Evolutionary conservation across 2,329 filamentous ascomycete species (phyloP).

Genomic region (Colletotrichum liriopes): DNA sequence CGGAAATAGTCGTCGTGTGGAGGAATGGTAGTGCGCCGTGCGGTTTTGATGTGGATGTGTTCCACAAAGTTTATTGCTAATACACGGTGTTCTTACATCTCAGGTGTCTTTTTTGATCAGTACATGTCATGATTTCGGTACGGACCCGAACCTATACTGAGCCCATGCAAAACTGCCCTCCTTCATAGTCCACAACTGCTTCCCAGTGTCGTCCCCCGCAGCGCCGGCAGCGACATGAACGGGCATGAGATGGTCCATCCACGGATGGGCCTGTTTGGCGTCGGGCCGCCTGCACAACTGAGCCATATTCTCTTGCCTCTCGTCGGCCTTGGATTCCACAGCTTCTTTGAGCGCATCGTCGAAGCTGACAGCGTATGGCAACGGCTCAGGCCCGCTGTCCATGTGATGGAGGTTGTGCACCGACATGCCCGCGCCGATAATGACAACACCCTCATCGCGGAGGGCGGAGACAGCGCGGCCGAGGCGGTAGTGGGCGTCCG

Average conservation of each 20-base stretch:
- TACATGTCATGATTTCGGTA: slow-evolving; percentile 1
- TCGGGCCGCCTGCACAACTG: slow-evolving; percentile 59
- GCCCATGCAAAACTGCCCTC: slow-evolving; percentile 63
- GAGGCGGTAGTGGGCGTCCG: slow-evolving; percentile 76
- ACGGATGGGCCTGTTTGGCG: slow-evolving; percentile 64
- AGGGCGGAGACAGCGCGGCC: slow-evolving; percentile 77
- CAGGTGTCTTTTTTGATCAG: neutral
- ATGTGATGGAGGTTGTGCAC: slow-evolving; percentile 78
- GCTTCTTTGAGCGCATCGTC: slow-evolving; percentile 66
- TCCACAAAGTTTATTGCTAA: slow-evolving; percentile 6
- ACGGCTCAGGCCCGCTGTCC: slow-evolving; percentile 57
- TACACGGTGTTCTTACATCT: neutral
- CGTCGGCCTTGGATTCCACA: slow-evolving; percentile 58
- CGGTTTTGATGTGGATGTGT: slow-evolving; percentile 4
- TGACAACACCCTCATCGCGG: slow-evolving; percentile 76
- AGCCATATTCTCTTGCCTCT: slow-evolving; percentile 58
- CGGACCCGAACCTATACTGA: slow-evolving; percentile 61
- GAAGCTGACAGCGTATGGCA: slow-evolving; percentile 75
- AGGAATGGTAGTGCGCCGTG: neutral
- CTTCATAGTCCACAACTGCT: slow-evolving; percentile 62
- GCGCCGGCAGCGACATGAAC: slow-evolving; percentile 64
- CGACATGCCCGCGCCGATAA: slow-evolving; percentile 82
- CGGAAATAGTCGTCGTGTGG: neutral
- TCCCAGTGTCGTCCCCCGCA: slow-evolving; percentile 59
- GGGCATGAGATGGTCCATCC: slow-evolving; percentile 67